These are phyloP conservation scores for Leccinum variicolor DNA, from an alignment of 768 basidiomycete species.

Conservation along the genomic window DNA sequence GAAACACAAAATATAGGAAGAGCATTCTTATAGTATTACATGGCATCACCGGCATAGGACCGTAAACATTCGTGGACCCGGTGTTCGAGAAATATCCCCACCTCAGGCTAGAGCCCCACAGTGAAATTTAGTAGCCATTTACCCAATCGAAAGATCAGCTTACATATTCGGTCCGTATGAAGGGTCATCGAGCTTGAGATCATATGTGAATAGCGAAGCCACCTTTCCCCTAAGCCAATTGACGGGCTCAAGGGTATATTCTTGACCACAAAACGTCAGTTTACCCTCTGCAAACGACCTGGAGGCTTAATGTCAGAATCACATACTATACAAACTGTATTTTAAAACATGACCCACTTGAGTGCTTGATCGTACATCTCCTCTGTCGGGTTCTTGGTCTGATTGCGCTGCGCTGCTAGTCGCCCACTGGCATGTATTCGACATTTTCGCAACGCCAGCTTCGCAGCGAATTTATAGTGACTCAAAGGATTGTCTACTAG, in stretches of 20 bases:
- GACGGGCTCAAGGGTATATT: neutral
- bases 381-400: neutral
- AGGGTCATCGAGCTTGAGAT: constrained; percentile 9
- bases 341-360: constrained; percentile 1
- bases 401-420: constrained; percentile 8
- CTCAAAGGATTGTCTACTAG: constrained; percentile 10
- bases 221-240: constrained; percentile 17
- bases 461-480: constrained; percentile 3
- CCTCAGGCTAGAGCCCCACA: constrained; percentile 2
- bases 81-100: constrained; percentile 17
- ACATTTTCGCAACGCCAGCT: neutral
- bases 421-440: constrained; percentile 5
- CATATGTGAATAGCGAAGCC: constrained; percentile 11
- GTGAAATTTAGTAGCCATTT: neutral
- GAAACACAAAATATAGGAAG: neutral
- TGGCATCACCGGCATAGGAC: constrained; percentile 2
- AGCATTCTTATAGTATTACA: neutral
- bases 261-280: neutral
- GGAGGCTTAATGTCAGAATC: neutral
- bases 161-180: too few relatives aligned
- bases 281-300: constrained; percentile 7
- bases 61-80: neutral
- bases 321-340: too few relatives aligned
- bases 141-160: neutral
- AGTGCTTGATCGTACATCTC: constrained; percentile 11